phyloP scores from a whole-genome alignment of 2,329 filamentous ascomycete genomes.

The Alternaria gansuensis region DNA sequence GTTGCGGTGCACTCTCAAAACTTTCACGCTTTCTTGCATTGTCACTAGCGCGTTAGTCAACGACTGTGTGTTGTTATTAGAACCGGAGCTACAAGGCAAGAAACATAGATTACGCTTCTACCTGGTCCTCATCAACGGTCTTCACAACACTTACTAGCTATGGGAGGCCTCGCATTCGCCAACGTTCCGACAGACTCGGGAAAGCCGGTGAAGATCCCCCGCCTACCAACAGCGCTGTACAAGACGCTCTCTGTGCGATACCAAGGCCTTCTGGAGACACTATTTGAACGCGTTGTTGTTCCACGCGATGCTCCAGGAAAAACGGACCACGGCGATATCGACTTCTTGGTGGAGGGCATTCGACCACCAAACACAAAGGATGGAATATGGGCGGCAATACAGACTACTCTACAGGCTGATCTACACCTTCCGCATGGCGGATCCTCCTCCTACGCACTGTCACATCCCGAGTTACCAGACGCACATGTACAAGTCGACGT shows the following conservation, averaged over 20 bases:
- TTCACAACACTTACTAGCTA: conserved; percentile 47
- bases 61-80: not conserved
- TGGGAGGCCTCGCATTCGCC: conserved; percentile 67
- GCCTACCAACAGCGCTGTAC: conserved; percentile 71
- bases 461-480: conserved; percentile 36
- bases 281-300: conserved; percentile 65
- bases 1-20: not conserved
- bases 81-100: not conserved
- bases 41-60: not conserved
- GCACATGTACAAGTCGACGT: conserved; percentile 75
- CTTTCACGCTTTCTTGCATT: not conserved
- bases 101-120: not conserved
- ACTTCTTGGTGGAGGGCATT: conserved; percentile 66
- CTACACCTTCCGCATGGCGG: conserved; percentile 31
- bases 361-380: conserved; percentile 17
- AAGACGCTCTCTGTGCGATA: conserved; percentile 59
- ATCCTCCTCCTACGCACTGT: conserved; percentile 62
- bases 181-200: conserved; percentile 47
- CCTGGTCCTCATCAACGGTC: not conserved
- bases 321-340: conserved; percentile 74
- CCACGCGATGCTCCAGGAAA: conserved; percentile 77
- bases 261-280: conserved; percentile 57
- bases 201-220: conserved; percentile 66
- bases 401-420: conserved; percentile 58
- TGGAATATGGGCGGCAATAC: conserved; percentile 47